These are phyloP conservation scores for Piedraia hortae DNA, from an alignment of 2,329 filamentous ascomycete genomes.

Conservation along the genomic window DNA sequence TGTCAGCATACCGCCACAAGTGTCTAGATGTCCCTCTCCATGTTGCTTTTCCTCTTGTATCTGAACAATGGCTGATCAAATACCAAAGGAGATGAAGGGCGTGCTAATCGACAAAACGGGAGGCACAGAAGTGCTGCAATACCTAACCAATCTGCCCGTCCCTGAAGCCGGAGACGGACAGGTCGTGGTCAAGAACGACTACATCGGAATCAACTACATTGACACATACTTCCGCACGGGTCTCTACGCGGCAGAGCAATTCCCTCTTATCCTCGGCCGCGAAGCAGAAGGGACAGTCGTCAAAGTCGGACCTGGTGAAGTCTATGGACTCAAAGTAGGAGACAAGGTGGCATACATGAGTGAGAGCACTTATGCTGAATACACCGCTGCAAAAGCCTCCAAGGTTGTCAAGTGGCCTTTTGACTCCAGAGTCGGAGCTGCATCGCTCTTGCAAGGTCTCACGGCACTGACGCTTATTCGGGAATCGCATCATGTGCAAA, in stretches of 20 bases:
- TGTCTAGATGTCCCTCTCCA: neutral
- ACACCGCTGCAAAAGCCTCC: slow-evolving; percentile 24
- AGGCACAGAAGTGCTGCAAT: slow-evolving; percentile 42
- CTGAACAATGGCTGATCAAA: slow-evolving; percentile 10
- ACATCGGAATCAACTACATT: slow-evolving; percentile 64
- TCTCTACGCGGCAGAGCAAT: slow-evolving; percentile 39
- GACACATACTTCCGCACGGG: slow-evolving; percentile 68
- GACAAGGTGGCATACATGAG: slow-evolving; percentile 45
- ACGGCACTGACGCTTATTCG: slow-evolving; percentile 57
- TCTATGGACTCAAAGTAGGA: slow-evolving; percentile 30
- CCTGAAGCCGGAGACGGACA: slow-evolving; percentile 40
- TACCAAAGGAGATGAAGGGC: slow-evolving; percentile 44
- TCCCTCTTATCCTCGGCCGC: slow-evolving; percentile 52
- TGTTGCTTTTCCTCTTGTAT: slow-evolving; percentile 1
- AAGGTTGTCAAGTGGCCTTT: slow-evolving; percentile 39
- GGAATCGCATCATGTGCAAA: slow-evolving; percentile 42
- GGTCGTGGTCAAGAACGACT: slow-evolving; percentile 55
- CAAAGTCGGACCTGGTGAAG: slow-evolving; percentile 26
- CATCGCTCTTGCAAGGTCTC: slow-evolving; percentile 50
- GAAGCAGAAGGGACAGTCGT: slow-evolving; percentile 51
- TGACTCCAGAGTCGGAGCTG: slow-evolving; percentile 33
- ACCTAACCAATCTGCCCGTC: slow-evolving; percentile 42
- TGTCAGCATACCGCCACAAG: too few species aligned
- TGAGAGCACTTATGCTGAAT: slow-evolving; percentile 29
- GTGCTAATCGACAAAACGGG: slow-evolving; percentile 46